Evolutionary conservation across 176 grass and related monocot species (phyloP).

Genomic region (Oryza nivara): DNA sequence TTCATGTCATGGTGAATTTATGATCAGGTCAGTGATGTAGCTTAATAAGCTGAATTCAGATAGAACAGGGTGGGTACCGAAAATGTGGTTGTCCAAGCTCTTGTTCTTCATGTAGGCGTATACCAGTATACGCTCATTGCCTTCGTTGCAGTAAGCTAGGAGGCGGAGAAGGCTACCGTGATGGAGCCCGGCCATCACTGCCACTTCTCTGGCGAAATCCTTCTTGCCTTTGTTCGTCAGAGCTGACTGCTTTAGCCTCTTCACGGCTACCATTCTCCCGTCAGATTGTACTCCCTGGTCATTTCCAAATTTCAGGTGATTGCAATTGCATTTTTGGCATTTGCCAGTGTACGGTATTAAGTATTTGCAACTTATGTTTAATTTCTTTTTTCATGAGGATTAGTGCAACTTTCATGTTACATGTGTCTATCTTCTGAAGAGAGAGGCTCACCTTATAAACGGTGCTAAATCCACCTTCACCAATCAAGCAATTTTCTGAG

Average conservation of each 20-base stretch:
- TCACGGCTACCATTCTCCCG: not conserved
- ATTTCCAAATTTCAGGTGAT: too few relatives aligned
- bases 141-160: constrained; percentile 24
- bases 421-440: not conserved
- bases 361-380: too few relatives aligned
- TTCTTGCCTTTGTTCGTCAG: not conserved
- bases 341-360: too few relatives aligned
- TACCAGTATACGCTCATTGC: constrained; percentile 4
- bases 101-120: constrained; percentile 26
- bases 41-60: not conserved
- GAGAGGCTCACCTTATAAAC: constrained; percentile 34
- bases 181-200: constrained; percentile 2
- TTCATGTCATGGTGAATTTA: too few relatives aligned
- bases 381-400: too few relatives aligned
- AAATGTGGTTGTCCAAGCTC: constrained; percentile 30
- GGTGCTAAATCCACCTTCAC: constrained; percentile 30
- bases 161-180: constrained; percentile 13
- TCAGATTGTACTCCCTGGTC: not conserved
- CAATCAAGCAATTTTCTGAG: constrained; percentile 30
- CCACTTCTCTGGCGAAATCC: constrained; percentile 31
- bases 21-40: constrained; percentile 22
- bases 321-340: too few relatives aligned
- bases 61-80: not conserved
- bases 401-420: too few relatives aligned
- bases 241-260: not conserved